phyloP scores from a whole-genome alignment of 371 early-diverging fungal genomes.

The Globomyces sp. region DNA sequence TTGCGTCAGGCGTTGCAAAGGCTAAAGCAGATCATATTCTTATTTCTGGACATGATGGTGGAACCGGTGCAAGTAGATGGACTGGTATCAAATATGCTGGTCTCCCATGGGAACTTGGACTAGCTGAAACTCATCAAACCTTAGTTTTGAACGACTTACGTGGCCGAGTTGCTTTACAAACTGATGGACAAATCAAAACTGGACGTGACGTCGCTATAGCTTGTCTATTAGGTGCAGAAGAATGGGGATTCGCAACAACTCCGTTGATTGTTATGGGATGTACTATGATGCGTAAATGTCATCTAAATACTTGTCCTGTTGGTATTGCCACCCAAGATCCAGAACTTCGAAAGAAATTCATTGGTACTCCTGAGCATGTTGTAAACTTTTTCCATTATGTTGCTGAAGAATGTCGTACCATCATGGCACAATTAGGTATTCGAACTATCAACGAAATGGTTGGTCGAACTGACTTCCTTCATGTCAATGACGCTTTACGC shows the following conservation, averaged over 20 bases:
- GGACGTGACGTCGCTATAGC: conserved; percentile 95
- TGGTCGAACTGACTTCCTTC: conserved; percentile 81
- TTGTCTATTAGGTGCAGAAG: conserved; percentile 95
- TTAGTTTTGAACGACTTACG: conserved; percentile 92
- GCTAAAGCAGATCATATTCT: conserved; percentile 96
- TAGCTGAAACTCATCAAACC: conserved; percentile 97
- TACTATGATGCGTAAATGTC: conserved; percentile 93
- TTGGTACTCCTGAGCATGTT: conserved; percentile 91
- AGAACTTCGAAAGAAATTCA: conserved; percentile 88
- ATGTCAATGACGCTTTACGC: conserved; percentile 66
- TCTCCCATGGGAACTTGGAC: conserved; percentile 95
- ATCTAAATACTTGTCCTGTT: conserved; percentile 93
- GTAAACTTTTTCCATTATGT: conserved; percentile 97
- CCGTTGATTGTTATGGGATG: conserved; percentile 97
- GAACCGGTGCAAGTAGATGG: conserved; percentile 97
- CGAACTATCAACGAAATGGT: conserved; percentile 93
- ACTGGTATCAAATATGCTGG: conserved; percentile 98
- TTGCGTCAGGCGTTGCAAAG: conserved; percentile 96
- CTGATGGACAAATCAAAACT: conserved; percentile 96
- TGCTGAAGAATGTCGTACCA: conserved; percentile 86
- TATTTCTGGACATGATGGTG: conserved; percentile 95
- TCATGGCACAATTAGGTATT: conserved; percentile 94
- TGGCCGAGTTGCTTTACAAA: conserved; percentile 92
- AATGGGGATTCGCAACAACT: conserved; percentile 97
- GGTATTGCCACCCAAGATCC: conserved; percentile 98